A percentile compares a stretch with the other conserved stretches of the same genome.
These are phyloP conservation scores for Metschnikowia santaceciliae DNA, from an alignment of 805 yeast genomes.

Conservation along the genomic window DNA sequence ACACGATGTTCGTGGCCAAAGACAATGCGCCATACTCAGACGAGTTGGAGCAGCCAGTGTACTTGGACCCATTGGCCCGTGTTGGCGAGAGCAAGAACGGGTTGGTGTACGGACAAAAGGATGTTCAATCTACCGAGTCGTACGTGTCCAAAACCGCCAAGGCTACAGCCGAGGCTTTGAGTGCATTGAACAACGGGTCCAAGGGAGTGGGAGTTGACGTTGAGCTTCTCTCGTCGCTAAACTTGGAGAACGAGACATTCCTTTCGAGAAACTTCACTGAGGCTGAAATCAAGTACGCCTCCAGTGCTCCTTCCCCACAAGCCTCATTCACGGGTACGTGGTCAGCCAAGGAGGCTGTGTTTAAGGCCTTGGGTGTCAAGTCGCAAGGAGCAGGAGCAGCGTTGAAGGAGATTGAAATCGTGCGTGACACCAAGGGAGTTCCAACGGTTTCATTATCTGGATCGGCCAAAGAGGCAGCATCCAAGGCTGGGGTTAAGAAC, in stretches of 20 bases:
- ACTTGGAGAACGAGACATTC: constrained; percentile 86
- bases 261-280: constrained; percentile 87
- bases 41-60: constrained; percentile 83
- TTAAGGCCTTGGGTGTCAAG: constrained; percentile 87
- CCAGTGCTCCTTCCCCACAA: constrained; percentile 66
- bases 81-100: constrained; percentile 44
- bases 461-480: constrained; percentile 70
- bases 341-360: constrained; percentile 99
- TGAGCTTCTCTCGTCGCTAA: constrained; percentile 77
- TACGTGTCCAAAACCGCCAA: constrained; percentile 48
- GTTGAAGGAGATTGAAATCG: constrained; percentile 84
- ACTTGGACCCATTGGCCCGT: constrained; percentile 93
- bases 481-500: constrained; percentile 58
- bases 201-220: constrained; percentile 96
- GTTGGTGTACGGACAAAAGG: constrained; percentile 46
- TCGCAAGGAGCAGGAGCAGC: constrained; percentile 96
- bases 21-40: constrained; percentile 89
- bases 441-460: constrained; percentile 81
- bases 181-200: constrained; percentile 50
- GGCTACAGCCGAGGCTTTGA: constrained; percentile 62
- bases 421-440: constrained; percentile 67
- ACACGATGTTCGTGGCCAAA: constrained; percentile 89
- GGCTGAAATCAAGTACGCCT: constrained; percentile 76
- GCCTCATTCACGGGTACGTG: constrained; percentile 96
- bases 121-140: constrained; percentile 43